These are phyloP conservation scores for Fraxinus angustifolia DNA, from an alignment of 305 asterid species.

Conservation along the genomic window DNA sequence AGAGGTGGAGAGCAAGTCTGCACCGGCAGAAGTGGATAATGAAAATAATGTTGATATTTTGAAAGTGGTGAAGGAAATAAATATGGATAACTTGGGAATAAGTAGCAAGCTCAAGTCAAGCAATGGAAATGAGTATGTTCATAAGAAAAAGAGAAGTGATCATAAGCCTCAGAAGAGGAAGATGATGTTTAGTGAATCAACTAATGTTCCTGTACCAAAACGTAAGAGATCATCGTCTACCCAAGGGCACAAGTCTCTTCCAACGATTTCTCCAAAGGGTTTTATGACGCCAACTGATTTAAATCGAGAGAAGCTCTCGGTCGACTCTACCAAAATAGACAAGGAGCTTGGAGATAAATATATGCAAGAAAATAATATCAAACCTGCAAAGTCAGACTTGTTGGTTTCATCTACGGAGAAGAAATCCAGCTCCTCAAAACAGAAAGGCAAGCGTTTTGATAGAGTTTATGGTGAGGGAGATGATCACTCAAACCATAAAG, in stretches of 20 bases:
- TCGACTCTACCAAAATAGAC: slow-evolving; percentile 44
- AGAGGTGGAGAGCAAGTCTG: slow-evolving; percentile 58
- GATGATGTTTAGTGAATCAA: slow-evolving; percentile 42
- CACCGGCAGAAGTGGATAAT: slow-evolving; percentile 39
- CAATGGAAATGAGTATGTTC: slow-evolving; percentile 57
- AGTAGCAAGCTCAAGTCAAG: slow-evolving; percentile 61
- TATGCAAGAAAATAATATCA: slow-evolving; percentile 37
- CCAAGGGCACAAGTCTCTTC: slow-evolving; percentile 46
- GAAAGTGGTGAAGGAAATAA: slow-evolving; percentile 84
- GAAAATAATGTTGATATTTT: slow-evolving; percentile 70
- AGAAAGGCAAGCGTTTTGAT: slow-evolving; percentile 56
- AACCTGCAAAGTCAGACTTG: slow-evolving; percentile 54
- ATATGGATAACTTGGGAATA: slow-evolving; percentile 50
- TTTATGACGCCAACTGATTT: slow-evolving; percentile 34
- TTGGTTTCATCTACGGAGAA: slow-evolving; percentile 42
- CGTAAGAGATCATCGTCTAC: slow-evolving; percentile 70
- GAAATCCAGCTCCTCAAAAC: slow-evolving; percentile 48
- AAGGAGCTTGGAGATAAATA: slow-evolving; percentile 47
- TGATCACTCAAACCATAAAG: slow-evolving; percentile 35
- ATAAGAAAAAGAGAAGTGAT: slow-evolving; percentile 40
- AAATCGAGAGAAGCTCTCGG: slow-evolving; percentile 28
- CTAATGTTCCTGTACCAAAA: slow-evolving; percentile 70
- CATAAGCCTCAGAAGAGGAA: slow-evolving; percentile 61
- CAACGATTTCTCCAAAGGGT: slow-evolving; percentile 35
- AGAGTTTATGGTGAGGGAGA: slow-evolving; percentile 39